These are phyloP conservation scores for Theobroma cacao DNA, from an alignment of 345 rosid genomes.

Conservation along the genomic window DNA sequence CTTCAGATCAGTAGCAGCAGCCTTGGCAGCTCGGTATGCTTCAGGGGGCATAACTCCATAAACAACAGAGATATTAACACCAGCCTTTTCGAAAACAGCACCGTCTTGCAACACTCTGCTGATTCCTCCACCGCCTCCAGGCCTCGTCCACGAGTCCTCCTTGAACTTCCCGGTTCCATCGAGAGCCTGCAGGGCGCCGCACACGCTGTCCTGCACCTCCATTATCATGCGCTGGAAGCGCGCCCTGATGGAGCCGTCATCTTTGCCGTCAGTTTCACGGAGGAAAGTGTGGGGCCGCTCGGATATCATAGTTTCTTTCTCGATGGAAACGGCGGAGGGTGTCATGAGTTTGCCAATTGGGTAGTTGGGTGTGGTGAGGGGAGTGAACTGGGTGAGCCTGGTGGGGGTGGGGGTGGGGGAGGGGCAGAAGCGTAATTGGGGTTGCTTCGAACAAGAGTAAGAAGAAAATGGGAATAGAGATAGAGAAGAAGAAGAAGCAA, in stretches of 20 bases:
- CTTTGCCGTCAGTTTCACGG: constrained; percentile 51
- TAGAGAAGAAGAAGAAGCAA: constrained; percentile 20
- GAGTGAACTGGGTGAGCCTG: not conserved
- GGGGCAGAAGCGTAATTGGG: not conserved
- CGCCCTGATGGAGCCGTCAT: constrained; percentile 47
- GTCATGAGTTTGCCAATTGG: not conserved
- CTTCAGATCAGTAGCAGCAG: constrained; percentile 59
- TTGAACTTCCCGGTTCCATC: constrained; percentile 69
- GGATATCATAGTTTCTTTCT: constrained; percentile 57
- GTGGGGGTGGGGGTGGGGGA: not conserved
- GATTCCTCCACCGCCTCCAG: constrained; percentile 99
- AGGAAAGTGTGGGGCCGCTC: constrained; percentile 82
- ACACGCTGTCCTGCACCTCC: constrained; percentile 74
- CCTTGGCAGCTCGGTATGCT: constrained; percentile 94
- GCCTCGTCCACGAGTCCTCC: constrained; percentile 98
- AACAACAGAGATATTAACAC: constrained; percentile 93
- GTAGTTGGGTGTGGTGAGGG: constrained; percentile 3
- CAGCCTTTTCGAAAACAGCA: constrained; percentile 93
- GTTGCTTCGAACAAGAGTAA: not conserved
- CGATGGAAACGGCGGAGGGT: constrained; percentile 55
- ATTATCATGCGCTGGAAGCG: constrained; percentile 80
- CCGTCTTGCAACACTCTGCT: constrained; percentile 94
- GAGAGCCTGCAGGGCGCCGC: constrained; percentile 64
- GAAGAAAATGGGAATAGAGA: constrained; percentile 3
- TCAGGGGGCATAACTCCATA: constrained; percentile 99